Conservation (phyloP, 371 early-diverging fungal species). For the Thermomucor indicae-seudaticae region DNA sequence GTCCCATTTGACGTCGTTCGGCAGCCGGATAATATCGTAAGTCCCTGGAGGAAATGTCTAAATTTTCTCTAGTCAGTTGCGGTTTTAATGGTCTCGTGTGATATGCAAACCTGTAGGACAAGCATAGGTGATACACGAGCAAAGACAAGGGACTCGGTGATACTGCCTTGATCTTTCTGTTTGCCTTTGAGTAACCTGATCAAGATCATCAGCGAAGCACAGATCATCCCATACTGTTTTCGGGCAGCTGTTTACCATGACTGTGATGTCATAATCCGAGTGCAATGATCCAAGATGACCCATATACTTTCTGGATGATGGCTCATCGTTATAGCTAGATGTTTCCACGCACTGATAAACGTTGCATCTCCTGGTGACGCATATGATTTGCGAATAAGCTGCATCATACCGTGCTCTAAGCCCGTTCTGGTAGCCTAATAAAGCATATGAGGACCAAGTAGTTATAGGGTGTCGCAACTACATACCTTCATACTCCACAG, state of each 20-base stretch:
- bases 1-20: background rate
- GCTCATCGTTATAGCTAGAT: no score
- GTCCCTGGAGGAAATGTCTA: background rate
- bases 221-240: no score
- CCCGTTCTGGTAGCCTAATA: background rate
- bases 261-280: constrained; percentile 8
- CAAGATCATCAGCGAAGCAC: background rate
- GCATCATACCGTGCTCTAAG: background rate
- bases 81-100: background rate
- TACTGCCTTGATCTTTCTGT: background rate
- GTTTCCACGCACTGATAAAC: constrained; percentile 3
- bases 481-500: constrained; percentile 15
- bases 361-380: background rate
- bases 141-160: background rate
- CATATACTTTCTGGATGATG: no score
- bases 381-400: constrained; percentile 1
- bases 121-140: background rate
- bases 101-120: background rate
- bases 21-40: background rate
- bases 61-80: background rate
- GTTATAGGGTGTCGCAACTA: background rate
- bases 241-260: constrained; percentile 1
- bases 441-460: background rate
- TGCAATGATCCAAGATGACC: constrained; percentile 9
- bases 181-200: background rate